Conservation (phyloP, 163 green algal genomes). For the Scenedesmus sp. region DNA sequence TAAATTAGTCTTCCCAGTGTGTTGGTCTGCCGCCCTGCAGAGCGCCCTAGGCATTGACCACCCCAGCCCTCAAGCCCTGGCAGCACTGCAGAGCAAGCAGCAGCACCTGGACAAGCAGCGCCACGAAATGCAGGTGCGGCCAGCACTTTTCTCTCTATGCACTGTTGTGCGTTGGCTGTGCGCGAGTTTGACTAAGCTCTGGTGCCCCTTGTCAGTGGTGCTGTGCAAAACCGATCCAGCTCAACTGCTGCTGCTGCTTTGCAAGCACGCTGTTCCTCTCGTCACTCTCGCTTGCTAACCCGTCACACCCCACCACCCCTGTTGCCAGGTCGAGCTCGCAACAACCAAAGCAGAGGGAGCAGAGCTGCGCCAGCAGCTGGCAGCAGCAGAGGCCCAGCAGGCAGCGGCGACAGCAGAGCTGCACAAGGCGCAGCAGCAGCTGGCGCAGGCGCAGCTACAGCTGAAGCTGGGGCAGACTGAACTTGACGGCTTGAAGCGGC, state of each 20-base stretch:
- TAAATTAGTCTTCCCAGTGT: not conserved
- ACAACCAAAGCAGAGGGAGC: not conserved
- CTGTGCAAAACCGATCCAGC: no score
- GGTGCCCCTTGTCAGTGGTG: no score
- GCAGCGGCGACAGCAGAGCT: not conserved
- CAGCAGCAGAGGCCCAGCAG: conserved; percentile 2
- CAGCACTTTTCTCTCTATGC: no score
- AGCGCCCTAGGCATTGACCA: conserved; percentile 34
- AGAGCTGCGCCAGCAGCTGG: not conserved
- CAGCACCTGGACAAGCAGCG: conserved; percentile 25
- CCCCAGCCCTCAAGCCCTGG: conserved; percentile 39
- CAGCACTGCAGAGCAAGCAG: conserved; percentile 36
- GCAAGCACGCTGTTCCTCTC: no score
- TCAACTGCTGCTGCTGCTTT: no score
- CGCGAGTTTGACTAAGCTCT: no score
- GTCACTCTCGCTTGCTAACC: no score
- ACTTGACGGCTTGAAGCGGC: conserved; percentile 9
- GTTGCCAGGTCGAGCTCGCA: not conserved
- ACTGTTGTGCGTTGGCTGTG: no score
- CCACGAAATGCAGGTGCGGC: not conserved
- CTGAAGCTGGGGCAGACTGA: conserved; percentile 20
- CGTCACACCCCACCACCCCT: not conserved
- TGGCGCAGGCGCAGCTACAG: conserved; percentile 17
- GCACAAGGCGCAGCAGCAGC: not conserved
- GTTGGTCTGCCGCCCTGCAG: not conserved